phyloP scores from a whole-genome alignment of 176 grass and related monocot species.

The Saccharum spontaneum region DNA sequence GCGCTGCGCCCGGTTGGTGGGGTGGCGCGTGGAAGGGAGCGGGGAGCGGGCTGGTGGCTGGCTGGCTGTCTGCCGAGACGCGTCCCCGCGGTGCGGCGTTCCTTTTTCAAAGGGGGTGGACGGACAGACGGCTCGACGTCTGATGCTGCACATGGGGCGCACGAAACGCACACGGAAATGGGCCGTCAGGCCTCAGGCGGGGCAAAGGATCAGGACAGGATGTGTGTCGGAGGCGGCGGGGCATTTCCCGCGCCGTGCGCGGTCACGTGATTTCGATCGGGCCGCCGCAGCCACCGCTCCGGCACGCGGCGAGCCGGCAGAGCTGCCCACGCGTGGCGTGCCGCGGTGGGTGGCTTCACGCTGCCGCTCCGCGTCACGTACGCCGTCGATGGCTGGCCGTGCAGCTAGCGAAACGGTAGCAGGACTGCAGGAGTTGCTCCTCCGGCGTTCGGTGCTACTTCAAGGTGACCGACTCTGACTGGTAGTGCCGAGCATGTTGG shows the following conservation, averaged over 20 bases:
- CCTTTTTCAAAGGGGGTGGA: not conserved
- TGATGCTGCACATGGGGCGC: not conserved
- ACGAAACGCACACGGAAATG: not conserved
- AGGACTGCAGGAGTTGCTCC: no score
- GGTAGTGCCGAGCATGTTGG: not conserved
- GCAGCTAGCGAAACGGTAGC: not conserved
- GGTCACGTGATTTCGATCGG: not conserved
- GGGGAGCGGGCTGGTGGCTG: not conserved
- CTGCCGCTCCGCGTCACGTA: not conserved
- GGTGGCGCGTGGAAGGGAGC: not conserved
- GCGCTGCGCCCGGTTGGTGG: no score
- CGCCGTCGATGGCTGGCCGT: not conserved
- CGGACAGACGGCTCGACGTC: not conserved
- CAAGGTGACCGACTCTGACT: no score
- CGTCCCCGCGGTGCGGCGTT: not conserved
- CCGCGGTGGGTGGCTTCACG: not conserved
- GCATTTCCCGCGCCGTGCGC: no score
- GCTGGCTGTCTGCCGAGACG: not conserved
- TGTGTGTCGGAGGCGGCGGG: not conserved
- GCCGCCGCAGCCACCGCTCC: not conserved
- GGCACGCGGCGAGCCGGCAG: not conserved
- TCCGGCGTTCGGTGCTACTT: no score
- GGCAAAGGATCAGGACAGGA: no score
- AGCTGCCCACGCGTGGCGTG: not conserved
- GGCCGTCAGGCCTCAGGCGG: no score